Conservation (phyloP, 805 yeast species). For the Wickerhamiella alocasiicola region DNA sequence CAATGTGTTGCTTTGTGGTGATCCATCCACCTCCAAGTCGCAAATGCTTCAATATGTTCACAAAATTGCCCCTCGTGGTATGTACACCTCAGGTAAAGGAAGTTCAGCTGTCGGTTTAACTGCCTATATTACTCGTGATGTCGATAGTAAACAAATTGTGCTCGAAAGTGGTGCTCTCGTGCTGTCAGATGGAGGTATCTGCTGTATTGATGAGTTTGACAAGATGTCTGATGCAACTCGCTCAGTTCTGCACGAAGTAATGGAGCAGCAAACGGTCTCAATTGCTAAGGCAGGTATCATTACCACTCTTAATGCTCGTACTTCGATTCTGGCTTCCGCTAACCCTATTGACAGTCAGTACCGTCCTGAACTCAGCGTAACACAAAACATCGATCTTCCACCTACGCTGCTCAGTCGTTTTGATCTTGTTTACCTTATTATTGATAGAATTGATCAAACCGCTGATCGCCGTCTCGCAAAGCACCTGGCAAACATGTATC, state of each 20-base stretch:
- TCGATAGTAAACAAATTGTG: slow-evolving; percentile 85
- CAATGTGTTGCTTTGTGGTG: slow-evolving; percentile 86
- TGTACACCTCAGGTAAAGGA: slow-evolving; percentile 96
- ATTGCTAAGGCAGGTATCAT: slow-evolving; percentile 98
- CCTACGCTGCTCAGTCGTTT: slow-evolving; percentile 92
- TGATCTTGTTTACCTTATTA: slow-evolving; percentile 81
- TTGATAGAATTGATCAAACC: slow-evolving; percentile 83
- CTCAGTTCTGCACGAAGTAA: slow-evolving; percentile 93
- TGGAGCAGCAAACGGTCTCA: slow-evolving; percentile 98
- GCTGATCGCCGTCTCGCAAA: slow-evolving; percentile 76
- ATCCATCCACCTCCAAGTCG: slow-evolving; percentile 95
- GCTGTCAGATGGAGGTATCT: slow-evolving; percentile 92
- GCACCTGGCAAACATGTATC: slow-evolving; percentile 82
- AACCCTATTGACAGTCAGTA: slow-evolving; percentile 94
- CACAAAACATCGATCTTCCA: slow-evolving; percentile 89
- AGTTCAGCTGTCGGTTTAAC: slow-evolving; percentile 98
- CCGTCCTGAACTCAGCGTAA: slow-evolving; percentile 89
- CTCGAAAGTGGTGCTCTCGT: slow-evolving; percentile 94
- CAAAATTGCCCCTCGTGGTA: slow-evolving; percentile 95
- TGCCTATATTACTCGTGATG: slow-evolving; percentile 89
- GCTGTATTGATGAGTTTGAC: slow-evolving; percentile 98
- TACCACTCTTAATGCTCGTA: slow-evolving; percentile 91
- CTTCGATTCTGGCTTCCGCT: slow-evolving; percentile 91
- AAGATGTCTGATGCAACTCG: slow-evolving; percentile 92
- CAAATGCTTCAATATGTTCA: slow-evolving; percentile 91